Evolutionary conservation across 2,329 filamentous ascomycete species (phyloP), one percentile per base, ranked within the genome.

Genomic region (Bipolaris bicolor): DNA sequence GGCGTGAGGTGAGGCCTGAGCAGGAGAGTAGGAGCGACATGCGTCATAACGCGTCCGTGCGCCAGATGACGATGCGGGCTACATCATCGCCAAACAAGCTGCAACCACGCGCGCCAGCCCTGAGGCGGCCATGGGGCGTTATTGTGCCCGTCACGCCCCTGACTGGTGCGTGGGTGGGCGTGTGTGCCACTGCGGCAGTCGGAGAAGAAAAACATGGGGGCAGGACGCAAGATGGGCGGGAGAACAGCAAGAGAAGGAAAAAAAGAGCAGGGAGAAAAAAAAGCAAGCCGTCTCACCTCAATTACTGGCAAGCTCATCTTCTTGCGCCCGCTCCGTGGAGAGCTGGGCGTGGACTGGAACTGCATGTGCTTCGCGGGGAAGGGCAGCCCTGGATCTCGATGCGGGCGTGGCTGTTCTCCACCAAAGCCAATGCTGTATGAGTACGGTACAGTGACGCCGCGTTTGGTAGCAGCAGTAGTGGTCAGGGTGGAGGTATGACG

Each of bases 231-330:
- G 22, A 24, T 24, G 22, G 24, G 24, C 24, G 26, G 22, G 18
- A 11, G 15, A 3, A n/a, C 29, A 22, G 31, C 36, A 49, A 36
- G 9, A 22, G 6, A 22, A 31, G 15, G 15, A 44, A n/a, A 13
- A 31, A 20, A 11, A 44, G 15, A 13, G 52, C 31, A 43, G 43
- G 34, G 16, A 55, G 26, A 20, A 29, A 41, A 29, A 56, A 47
- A 44, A 39, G 6, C 20, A 41, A 29, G 16, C 16, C 18, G 29
- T 58, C 73, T 69, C 62, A 76, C 73, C 71, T 75, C 72, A 7
- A 76, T 74, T 1, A 75, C 68, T 5, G 72, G 63, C 18, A 46
- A 52, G 66, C 70, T 72, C 61, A 61, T 72, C 55, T 59, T 64
- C 58, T 61, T 66, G 46, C 63, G 61, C 45, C 63, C 57, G 43